phyloP scores from a whole-genome alignment of 495 filamentous ascomycete genomes.

The Lichina pygmaea region DNA sequence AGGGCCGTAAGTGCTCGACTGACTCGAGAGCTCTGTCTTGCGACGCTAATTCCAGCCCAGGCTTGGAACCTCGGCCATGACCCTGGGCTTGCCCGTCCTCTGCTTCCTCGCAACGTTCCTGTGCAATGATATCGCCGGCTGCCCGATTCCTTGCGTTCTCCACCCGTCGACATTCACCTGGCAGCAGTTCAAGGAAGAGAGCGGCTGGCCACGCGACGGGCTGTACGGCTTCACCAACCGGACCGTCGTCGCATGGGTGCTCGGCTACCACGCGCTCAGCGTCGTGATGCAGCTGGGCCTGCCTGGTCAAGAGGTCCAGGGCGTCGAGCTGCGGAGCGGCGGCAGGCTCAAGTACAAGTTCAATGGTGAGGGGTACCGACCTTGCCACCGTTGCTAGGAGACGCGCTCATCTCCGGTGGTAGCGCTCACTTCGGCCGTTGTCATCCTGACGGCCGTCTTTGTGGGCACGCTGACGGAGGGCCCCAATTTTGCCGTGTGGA shows the following conservation, averaged over 20 bases:
- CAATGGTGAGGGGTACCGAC: constrained; percentile 36
- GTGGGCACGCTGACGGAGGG: constrained; percentile 55
- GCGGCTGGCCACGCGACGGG: constrained; percentile 50
- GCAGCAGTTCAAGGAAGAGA: constrained; percentile 43
- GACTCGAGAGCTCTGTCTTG: constrained; percentile 1
- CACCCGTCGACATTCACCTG: constrained; percentile 43
- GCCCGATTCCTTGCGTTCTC: constrained; percentile 67
- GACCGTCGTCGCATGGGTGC: constrained; percentile 31
- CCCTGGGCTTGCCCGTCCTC: constrained; percentile 47
- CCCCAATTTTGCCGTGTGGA: constrained; percentile 65
- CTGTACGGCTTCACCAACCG: constrained; percentile 29
- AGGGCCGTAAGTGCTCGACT: constrained; percentile 41
- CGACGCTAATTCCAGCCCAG: constrained; percentile 18
- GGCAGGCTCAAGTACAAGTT: constrained; percentile 67
- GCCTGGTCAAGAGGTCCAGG: constrained; percentile 45
- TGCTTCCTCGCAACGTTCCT: constrained; percentile 54
- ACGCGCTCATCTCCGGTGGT: not conserved
- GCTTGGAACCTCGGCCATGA: constrained; percentile 43
- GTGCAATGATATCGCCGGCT: constrained; percentile 82
- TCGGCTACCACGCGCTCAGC: constrained; percentile 60
- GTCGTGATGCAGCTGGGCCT: constrained; percentile 49
- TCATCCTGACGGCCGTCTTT: constrained; percentile 31
- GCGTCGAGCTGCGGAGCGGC: constrained; percentile 40
- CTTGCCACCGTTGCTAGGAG: not conserved
- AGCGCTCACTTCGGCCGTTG: constrained; percentile 56